phyloP scores from a whole-genome alignment of 2,329 filamentous ascomycete genomes.

The Xylariaceae sp. region DNA sequence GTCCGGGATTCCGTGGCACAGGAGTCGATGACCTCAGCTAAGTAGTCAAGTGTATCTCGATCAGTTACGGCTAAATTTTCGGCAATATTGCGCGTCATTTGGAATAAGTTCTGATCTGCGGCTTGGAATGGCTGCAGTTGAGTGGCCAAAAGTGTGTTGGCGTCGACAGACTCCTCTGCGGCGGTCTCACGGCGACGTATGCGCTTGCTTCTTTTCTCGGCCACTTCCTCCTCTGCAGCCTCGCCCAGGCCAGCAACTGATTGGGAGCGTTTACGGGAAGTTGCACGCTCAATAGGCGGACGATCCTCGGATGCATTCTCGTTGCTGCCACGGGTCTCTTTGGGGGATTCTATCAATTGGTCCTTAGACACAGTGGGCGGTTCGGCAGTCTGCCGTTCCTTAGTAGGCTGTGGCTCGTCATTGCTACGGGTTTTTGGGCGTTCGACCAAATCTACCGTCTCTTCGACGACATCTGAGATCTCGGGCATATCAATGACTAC shows the following conservation, averaged over 20 bases:
- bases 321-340: slow-evolving; percentile 29
- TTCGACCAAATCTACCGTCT: slow-evolving; percentile 24
- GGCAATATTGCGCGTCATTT: slow-evolving; percentile 51
- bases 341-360: slow-evolving; percentile 37
- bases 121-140: slow-evolving; percentile 56
- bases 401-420: slow-evolving; percentile 9
- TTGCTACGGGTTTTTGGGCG: slow-evolving; percentile 17
- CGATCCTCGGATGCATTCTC: slow-evolving; percentile 32
- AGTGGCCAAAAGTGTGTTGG: slow-evolving; percentile 48
- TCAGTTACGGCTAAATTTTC: slow-evolving; percentile 54
- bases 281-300: slow-evolving; percentile 32
- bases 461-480: slow-evolving; percentile 29
- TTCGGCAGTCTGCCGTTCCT: slow-evolving; percentile 8
- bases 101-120: slow-evolving; percentile 53
- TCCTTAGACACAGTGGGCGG: slow-evolving; percentile 25
- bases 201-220: slow-evolving; percentile 61
- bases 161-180: slow-evolving; percentile 50
- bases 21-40: slow-evolving; percentile 50
- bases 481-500: slow-evolving; percentile 37
- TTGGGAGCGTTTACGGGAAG: slow-evolving; percentile 58
- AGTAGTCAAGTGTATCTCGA: slow-evolving; percentile 39
- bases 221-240: slow-evolving; percentile 52
- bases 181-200: slow-evolving; percentile 58
- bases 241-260: slow-evolving; percentile 58
- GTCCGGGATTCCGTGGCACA: slow-evolving; percentile 49